A percentile compares a stretch with the other conserved stretches of the same genome.
phyloP scores from a whole-genome alignment of 768 basidiomycete genomes.

The Leucocoprinus birnbaumii region DNA sequence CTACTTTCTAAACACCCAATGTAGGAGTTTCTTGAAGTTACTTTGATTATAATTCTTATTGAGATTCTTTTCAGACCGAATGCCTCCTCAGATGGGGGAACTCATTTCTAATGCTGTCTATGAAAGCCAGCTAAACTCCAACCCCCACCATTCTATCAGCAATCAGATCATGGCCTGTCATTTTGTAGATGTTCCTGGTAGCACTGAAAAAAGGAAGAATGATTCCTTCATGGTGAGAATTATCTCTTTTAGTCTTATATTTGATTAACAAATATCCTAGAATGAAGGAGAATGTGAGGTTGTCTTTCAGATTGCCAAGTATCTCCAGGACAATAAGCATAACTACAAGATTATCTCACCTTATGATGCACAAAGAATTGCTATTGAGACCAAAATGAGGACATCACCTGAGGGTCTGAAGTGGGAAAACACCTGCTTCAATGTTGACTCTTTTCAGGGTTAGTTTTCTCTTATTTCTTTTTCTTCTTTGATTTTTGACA shows the following conservation, averaged over 20 bases:
- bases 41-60: constrained; percentile 6
- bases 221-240: constrained; percentile 33
- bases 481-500: constrained; percentile 5
- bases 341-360: constrained; percentile 74
- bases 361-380: constrained; percentile 69
- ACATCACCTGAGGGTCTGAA: constrained; percentile 34
- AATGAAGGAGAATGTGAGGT: constrained; percentile 57
- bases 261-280: constrained; percentile 30
- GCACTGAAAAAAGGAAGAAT: constrained; percentile 29
- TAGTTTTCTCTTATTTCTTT: constrained; percentile 8
- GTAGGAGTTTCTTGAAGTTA: constrained; percentile 35
- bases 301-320: constrained; percentile 53
- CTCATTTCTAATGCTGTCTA: constrained; percentile 74
- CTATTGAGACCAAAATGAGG: constrained; percentile 57
- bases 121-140: constrained; percentile 54
- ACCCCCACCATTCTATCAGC: constrained; percentile 45
- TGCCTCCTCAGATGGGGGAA: constrained; percentile 77
- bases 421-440: constrained; percentile 76
- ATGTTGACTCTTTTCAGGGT: constrained; percentile 89
- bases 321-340: constrained; percentile 47
- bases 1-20: constrained; percentile 71
- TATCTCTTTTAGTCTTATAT: constrained; percentile 4
- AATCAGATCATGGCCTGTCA: constrained; percentile 45
- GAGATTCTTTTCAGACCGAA: constrained; percentile 57
- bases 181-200: constrained; percentile 59